phyloP scores from a whole-genome alignment of 345 rosid species.

The Acer yangbiense region DNA sequence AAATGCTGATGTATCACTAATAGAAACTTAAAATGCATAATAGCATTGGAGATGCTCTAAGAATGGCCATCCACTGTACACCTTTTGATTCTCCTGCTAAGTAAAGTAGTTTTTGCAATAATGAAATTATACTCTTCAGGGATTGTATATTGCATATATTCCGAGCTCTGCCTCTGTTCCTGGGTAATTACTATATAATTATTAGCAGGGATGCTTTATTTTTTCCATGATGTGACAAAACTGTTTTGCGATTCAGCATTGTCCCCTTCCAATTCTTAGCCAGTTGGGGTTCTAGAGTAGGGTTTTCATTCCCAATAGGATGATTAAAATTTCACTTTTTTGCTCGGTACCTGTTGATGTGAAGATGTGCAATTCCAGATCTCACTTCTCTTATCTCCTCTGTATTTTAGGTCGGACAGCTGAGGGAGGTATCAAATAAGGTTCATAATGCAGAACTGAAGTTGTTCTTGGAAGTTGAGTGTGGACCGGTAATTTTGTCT shows the following conservation, averaged over 20 bases:
- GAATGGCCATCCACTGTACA: not conserved
- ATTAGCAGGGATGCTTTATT: not conserved
- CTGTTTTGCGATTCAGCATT: not conserved
- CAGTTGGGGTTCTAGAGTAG: not conserved
- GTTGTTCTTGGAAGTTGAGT: slow-evolving; percentile 72
- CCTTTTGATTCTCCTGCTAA: not conserved
- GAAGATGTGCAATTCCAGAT: not conserved
- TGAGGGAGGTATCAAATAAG: slow-evolving; percentile 66
- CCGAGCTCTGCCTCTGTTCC: not conserved
- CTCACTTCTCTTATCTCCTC: not conserved
- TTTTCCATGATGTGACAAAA: not conserved
- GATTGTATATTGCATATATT: not conserved
- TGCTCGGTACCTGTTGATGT: not conserved
- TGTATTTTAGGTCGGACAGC: slow-evolving; percentile 58
- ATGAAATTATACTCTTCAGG: not conserved
- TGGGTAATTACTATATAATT: not conserved
- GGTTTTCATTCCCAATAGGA: not conserved
- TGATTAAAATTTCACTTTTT: not conserved
- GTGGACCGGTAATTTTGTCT: slow-evolving; percentile 52
- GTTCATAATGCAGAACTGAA: slow-evolving; percentile 62
- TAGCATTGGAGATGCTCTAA: no score
- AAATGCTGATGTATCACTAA: no score
- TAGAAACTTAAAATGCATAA: no score
- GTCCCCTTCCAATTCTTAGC: not conserved
- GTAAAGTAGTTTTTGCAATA: not conserved